phyloP scores from a whole-genome alignment of 2,329 filamentous ascomycete genomes.

The Dichotomopilus funicola region DNA sequence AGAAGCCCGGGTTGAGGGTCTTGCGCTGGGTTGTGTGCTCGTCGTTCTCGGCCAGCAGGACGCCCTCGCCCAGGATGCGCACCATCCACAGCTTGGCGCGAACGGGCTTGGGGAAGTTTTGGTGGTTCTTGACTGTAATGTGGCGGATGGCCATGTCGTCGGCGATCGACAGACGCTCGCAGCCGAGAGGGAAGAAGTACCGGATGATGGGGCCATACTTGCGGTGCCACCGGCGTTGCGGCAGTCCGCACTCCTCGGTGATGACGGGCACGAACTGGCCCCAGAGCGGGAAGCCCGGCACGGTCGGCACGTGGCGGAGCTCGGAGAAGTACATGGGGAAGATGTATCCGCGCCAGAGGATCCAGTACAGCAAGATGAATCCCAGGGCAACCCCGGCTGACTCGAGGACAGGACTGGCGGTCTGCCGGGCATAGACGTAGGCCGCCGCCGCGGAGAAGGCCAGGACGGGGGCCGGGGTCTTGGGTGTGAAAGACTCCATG shows the following conservation, averaged over 20 bases:
- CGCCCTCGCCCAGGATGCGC: slow-evolving; percentile 38
- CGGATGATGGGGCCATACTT: slow-evolving; percentile 37
- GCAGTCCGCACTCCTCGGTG: slow-evolving; percentile 35
- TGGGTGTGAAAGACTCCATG: background rate
- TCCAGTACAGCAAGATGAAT: slow-evolving; percentile 26
- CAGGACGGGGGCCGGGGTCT: slow-evolving; percentile 11
- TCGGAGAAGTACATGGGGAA: slow-evolving; percentile 38
- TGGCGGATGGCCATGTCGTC: slow-evolving; percentile 39
- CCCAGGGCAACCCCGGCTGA: background rate
- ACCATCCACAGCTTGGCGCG: slow-evolving; percentile 36
- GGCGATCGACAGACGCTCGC: slow-evolving; percentile 37
- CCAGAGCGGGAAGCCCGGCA: slow-evolving; percentile 36
- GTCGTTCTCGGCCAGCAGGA: slow-evolving; percentile 37
- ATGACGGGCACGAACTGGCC: slow-evolving; percentile 39
- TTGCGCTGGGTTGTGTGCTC: slow-evolving; percentile 36
- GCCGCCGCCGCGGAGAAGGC: background rate
- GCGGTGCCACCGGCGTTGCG: slow-evolving; percentile 37
- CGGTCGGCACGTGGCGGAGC: slow-evolving; percentile 37
- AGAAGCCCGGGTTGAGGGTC: slow-evolving; percentile 19
- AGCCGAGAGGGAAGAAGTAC: slow-evolving; percentile 41
- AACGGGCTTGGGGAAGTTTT: slow-evolving; percentile 26
- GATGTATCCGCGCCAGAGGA: slow-evolving; percentile 33
- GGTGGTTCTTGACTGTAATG: slow-evolving; percentile 37
- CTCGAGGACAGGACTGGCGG: slow-evolving; percentile 10
- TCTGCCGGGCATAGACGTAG: slow-evolving; percentile 17